Evolutionary conservation across 2,329 filamentous ascomycete species (phyloP), one percentile per base, ranked within the genome.

Genomic region (Apiospora phragmitis): DNA sequence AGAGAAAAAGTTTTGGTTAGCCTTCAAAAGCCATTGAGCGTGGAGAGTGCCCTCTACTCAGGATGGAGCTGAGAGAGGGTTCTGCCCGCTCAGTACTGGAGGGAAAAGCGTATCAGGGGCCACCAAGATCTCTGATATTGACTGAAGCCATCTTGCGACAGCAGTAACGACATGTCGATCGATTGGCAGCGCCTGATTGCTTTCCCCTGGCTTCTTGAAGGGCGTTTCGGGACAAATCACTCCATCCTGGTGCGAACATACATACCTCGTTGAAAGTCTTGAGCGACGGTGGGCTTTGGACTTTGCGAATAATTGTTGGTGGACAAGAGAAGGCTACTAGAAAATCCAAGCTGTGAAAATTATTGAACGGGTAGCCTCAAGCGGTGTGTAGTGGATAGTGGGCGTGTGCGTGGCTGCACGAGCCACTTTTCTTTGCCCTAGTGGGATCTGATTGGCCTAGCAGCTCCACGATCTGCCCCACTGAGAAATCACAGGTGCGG

Each of bases 31-130:
- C 87, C 82, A 81, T 81, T 26, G 85, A 91, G 89, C 89, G 83
- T 87, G 88, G 86, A 91, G 90, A 92, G 90, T 92, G 89, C 90
- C 90, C 89, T 88, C 43, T 86, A 81, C 77, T 77, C 79, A 78
- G 77, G 70, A 74, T 73, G 73, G 70, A 75, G 81, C 76, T 76
- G 80, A 81, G 83, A 84, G 85, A 83, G 89, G 90, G 90, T 91
- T 92, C 90, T 91, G 86, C 89, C 86, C 82, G 89, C 90, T 89
- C 89, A 86, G 82, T 89, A 85, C 85, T 86, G 86, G 85, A 87
- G 85, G 86, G 86, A 88, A 84, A 86, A 85, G 87, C 86, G 89
- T 91, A 89, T 91, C 89, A 80, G 73, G 73, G 74, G 55, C 55
- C 55, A 38, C 55, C 55, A 62, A 62, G 55, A 62, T 62, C 32